Base-by-base conservation (phyloP, 139 green algal genomes). In the Penium margaritaceum region DNA sequence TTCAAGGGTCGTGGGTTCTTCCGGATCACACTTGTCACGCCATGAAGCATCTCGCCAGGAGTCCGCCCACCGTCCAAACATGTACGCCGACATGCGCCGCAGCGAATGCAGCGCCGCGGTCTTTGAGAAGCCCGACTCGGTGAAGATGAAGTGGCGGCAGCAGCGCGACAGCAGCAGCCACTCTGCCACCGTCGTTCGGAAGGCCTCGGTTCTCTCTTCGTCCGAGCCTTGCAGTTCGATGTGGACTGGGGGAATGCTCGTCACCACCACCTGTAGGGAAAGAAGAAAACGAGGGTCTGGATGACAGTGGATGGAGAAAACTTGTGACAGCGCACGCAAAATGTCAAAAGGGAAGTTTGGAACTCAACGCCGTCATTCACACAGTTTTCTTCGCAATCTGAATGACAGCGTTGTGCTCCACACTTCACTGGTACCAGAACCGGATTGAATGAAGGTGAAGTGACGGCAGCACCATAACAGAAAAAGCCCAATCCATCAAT, bases 191-290 rank as follows among this genome's bases (percentile, higher is more conserved):
- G 51, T 60, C 24, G 51, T 33, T 60, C 14, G 51, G 19, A 60
- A 60, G 15, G 51, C 51, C 30, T 60, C 51, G 0, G 51, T 24
- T 1, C 51, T 60, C 19, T 60, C 5, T 27, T 60, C 51, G 19
- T 60, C 51, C 30, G 51, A 60, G n/a, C 51, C 51, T 60, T 60
- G 51, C 29, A 60, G 51, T 24, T 60, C 51, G 30, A 60, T 60
- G 51, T 60, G 51, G 30, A 60, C 24, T n/a, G 51, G 51, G 24
- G 29, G 51, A 19, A 60, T 60, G 30, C 15, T 24, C 5, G 51
- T 60, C 30, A 24, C 30, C 51, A 60, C 30, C 5, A 60, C 51
- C 51, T 60, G 51, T 24, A 60, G n/a, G n/a, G n/a, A n/a, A n/a
- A n/a, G n/a, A n/a, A n/a, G n/a, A n/a, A n/a, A n/a, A n/a, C n/a